Evolutionary conservation across 208 protist genomes (phyloP), one percentile per base, ranked within the genome.

Genomic region (Trypanosoma congolense): DNA sequence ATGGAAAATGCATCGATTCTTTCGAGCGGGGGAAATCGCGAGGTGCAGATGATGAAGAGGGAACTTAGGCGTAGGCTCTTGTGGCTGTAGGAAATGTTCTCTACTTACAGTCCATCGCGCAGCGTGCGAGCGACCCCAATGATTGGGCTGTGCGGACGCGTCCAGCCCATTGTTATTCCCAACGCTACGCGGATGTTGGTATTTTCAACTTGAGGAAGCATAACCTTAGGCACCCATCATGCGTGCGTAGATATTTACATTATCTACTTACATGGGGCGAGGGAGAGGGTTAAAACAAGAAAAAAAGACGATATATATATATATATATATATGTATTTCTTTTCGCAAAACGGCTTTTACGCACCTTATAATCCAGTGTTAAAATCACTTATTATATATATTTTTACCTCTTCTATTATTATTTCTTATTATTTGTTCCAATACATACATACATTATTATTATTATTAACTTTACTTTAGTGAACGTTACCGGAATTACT

Each of bases 1-100:
- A 78, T 97, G 50, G 97, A 99, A 76, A 99, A 98, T 68, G 70
- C 80, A 26, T 73, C 86, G 6, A 74, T 96, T 33, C 59, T 92
- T n/a, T 62, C 52, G 10, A 70, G 49, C 41, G 65, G 65, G 2
- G 81, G 76, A 24, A 65, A 65, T 25, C 61, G 74, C 12, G 90
- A 96, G 45, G 50, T 61, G 5, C 22, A 47, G n/a, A 69, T 93
- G 60, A 89, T 96, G 68, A 88, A 73, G 56, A 72, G 74, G 28
- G 90, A 96, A 64, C 44, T 96, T 21, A 56, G 62, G 45, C 81
- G 80, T 56, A 77, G 90, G 40, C 57, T 62, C 51, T 61, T 53
- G 44, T 87, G 54, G 42, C 44, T 63, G 12, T 45, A 35, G 33
- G 21, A 51, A 53, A 36, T 38, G 6, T 38, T n/a, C n/a, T n/a